Conservation (phyloP, 1,284 basidiomycete genomes). For the Rhodotorula sp. region DNA sequence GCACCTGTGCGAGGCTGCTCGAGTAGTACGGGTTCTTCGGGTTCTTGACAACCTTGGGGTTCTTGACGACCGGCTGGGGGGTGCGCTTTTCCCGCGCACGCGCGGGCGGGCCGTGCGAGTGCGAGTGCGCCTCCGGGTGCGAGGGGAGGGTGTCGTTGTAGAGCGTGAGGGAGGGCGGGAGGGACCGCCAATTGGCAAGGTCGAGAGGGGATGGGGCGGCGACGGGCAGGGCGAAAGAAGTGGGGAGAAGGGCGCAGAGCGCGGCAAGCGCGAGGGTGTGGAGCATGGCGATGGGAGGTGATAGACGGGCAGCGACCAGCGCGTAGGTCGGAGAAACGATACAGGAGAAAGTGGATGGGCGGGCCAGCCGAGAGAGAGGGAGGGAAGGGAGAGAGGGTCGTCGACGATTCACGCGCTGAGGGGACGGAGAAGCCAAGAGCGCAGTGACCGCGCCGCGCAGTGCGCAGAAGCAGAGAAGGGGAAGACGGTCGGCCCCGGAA, state of each 20-base stretch:
- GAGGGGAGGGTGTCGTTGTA: neutral
- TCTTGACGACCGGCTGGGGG: conserved; percentile 7
- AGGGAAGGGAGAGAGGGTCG: no score
- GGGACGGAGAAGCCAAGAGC: no score
- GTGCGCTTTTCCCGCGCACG: neutral
- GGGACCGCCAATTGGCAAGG: neutral
- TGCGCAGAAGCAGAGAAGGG: conserved; percentile 66
- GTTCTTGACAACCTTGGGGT: conserved; percentile 26
- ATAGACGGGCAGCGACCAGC: neutral
- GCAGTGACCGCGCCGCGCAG: no score
- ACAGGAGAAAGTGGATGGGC: neutral
- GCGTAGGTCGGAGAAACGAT: neutral
- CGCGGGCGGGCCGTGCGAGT: neutral
- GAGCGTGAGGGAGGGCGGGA: neutral
- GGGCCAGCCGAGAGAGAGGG: neutral
- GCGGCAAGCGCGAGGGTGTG: neutral
- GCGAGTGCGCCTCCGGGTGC: neutral
- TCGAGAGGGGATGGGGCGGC: neutral
- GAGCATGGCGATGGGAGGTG: no score
- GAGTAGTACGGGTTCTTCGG: conserved; percentile 27
- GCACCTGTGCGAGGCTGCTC: conserved; percentile 5
- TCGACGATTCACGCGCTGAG: no score
- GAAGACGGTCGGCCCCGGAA: conserved; percentile 66
- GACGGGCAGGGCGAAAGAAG: neutral
- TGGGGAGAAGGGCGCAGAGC: conserved; percentile 1